phyloP scores from a whole-genome alignment of 176 grass and related monocot species.

The Hordeum vulgare region MorexV3_pseudomolecules_assembly NC_058520.1:349369182-349369681 shows the following conservation, averaged over 20 bases:
- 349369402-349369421: constrained; percentile 29
- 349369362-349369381: constrained; percentile 6
- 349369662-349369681: constrained; percentile 70
- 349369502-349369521: constrained; percentile 43
- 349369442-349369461: constrained; percentile 46
- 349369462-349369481: constrained; percentile 23
- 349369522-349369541: constrained; percentile 36
- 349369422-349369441: constrained; percentile 40
- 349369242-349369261: constrained; percentile 5
- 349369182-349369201: neutral
- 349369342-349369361: constrained; percentile 10
- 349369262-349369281: neutral
- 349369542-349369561: constrained; percentile 57
- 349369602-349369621: constrained; percentile 68
- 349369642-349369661: constrained; percentile 70
- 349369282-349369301: constrained; percentile 9
- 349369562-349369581: constrained; percentile 57
- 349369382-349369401: constrained; percentile 44
- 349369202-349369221: constrained; percentile 20
- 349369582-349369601: constrained; percentile 56
- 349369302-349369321: constrained; percentile 3
- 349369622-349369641: constrained; percentile 64
- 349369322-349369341: neutral
- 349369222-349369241: neutral
- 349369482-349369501: constrained; percentile 30